Percentiles rank a stretch among this genome's conserved stretches.
Evolutionary conservation across 2,329 filamentous ascomycete genomes (phyloP).

Genomic region (Chrysosphaeria jannelii): DNA sequence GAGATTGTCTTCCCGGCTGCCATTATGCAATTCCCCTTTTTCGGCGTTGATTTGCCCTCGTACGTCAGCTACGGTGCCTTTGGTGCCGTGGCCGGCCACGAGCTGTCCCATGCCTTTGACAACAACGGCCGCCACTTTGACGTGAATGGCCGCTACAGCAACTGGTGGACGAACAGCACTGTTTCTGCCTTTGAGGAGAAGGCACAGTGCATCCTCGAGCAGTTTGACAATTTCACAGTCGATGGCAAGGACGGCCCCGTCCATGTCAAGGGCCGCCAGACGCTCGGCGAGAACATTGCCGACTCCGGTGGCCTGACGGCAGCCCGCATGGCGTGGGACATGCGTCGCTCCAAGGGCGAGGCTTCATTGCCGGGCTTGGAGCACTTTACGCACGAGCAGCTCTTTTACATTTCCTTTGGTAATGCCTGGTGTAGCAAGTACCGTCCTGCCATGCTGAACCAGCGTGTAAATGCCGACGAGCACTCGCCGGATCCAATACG

Average conservation of each 20-base stretch:
- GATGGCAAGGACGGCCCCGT: conserved; percentile 22
- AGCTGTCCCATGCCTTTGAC: conserved; percentile 41
- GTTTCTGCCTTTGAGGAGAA: conserved; percentile 24
- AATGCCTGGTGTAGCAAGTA: conserved; percentile 38
- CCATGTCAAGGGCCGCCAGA: conserved; percentile 30
- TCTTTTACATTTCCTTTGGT: conserved; percentile 36
- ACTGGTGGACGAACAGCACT: conserved; percentile 35
- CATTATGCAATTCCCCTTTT: conserved; percentile 38
- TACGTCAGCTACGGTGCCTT: conserved; percentile 42
- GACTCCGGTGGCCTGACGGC: conserved; percentile 36
- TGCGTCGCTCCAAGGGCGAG: conserved; percentile 12
- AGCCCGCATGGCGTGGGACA: conserved; percentile 34
- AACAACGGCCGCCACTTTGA: conserved; percentile 33
- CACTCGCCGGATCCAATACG: conserved; percentile 34
- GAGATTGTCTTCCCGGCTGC: conserved; percentile 39
- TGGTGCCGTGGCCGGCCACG: conserved; percentile 34
- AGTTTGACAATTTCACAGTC: conserved; percentile 31
- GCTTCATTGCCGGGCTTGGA: conserved; percentile 24
- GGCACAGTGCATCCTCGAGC: conserved; percentile 34
- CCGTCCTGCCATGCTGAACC: conserved; percentile 23
- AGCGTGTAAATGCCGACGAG: conserved; percentile 27
- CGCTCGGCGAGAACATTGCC: conserved; percentile 40
- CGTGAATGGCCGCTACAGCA: conserved; percentile 28
- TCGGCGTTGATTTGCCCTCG: conserved; percentile 27
- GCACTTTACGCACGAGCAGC: conserved; percentile 30